Evolutionary conservation across 176 grass and related monocot species (phyloP), one percentile per base, ranked within the genome.

Genomic region (Phragmites australis): DNA sequence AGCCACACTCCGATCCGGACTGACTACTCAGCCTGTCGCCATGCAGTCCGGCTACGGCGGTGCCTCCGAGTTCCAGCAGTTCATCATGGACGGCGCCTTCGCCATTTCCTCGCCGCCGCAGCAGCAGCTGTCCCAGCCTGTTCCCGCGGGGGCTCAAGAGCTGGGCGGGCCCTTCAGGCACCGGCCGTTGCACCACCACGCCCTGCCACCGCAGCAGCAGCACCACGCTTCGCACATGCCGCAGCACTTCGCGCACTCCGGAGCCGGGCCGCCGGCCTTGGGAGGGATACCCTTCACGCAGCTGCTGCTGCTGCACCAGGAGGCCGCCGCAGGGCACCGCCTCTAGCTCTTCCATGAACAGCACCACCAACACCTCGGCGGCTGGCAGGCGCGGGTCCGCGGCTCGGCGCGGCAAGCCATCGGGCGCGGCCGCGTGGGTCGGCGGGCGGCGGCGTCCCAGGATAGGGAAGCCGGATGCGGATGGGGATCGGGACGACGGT

Each of bases 1-100:
- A 9, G 2, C 2, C 21, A 9, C 18, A 7, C 21, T n/a, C 52
- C 52, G 21, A 21, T 37, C n/a, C 54, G 52, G 7, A 8, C 21
- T 16, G 6, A 26, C 46, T 32, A 9, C 9, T 15, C 71, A 13
- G n/a, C n/a, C 34, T 37, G 0, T 6, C 68, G 44, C 53, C 82
- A 89, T 95, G 93, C 93, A 95, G 74, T 87, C 90, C 32, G 93
- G 93, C 60, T 95, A 95, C 57, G 93, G 93, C 15, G 89, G 93
- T 32, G 93, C 90, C 26, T 92, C 87, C 40, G 93, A 95, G 75
- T 89, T 95, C 85, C 93, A 92, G 68, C 93, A 95, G 76, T 95
- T 90, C 85, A 95, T 95, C 74, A 81, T 92, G 63, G 93, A 94
- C 79, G 86, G 86, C 23, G 85, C 78, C 46, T 90, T 84, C 41